Evolutionary conservation across 1,284 basidiomycete genomes (phyloP).

Genomic region (Phellinidium pouzarii): DNA sequence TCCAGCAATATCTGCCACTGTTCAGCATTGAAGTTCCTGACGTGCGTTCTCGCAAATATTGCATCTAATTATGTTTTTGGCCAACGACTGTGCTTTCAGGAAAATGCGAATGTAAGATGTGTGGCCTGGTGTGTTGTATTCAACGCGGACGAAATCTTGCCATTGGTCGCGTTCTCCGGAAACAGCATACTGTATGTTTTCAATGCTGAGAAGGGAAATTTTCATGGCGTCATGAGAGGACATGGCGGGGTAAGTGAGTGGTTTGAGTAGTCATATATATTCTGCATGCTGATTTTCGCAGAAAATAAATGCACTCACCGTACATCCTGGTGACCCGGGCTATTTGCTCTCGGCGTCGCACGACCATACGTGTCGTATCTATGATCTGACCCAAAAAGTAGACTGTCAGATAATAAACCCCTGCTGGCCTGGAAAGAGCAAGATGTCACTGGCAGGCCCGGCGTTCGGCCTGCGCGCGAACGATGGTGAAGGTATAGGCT

Average conservation of each 20-base stretch:
- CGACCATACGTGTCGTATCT: slow-evolving; percentile 18
- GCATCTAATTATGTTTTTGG: neutral
- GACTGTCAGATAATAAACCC: slow-evolving; percentile 5
- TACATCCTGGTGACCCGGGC: slow-evolving; percentile 12
- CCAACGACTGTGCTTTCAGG: neutral
- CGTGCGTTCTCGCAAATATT: neutral
- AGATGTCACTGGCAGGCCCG: slow-evolving; percentile 43
- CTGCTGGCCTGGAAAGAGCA: slow-evolving; percentile 9
- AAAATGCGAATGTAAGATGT: slow-evolving; percentile 5
- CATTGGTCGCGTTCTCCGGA: slow-evolving; percentile 11
- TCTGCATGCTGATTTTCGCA: neutral
- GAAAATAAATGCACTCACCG: slow-evolving; percentile 16
- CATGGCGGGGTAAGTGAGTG: slow-evolving; percentile 17
- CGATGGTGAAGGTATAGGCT: slow-evolving; percentile 51
- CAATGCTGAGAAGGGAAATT: slow-evolving; percentile 16
- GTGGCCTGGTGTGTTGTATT: slow-evolving; percentile 15
- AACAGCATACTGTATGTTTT: slow-evolving; percentile 15
- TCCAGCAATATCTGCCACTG: slow-evolving; percentile 11
- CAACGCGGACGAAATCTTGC: slow-evolving; percentile 15
- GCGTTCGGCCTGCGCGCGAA: slow-evolving; percentile 58
- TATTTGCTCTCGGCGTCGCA: slow-evolving; percentile 14
- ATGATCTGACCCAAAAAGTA: slow-evolving; percentile 12
- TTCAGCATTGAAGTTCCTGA: slow-evolving; percentile 14
- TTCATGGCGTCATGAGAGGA: slow-evolving; percentile 15
- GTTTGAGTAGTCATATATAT: neutral